Percentiles rank a stretch among this genome's conserved stretches.
Conservation (phyloP, 352 stramenopile genomes). For the Globisporangium cystogenes region DNA sequence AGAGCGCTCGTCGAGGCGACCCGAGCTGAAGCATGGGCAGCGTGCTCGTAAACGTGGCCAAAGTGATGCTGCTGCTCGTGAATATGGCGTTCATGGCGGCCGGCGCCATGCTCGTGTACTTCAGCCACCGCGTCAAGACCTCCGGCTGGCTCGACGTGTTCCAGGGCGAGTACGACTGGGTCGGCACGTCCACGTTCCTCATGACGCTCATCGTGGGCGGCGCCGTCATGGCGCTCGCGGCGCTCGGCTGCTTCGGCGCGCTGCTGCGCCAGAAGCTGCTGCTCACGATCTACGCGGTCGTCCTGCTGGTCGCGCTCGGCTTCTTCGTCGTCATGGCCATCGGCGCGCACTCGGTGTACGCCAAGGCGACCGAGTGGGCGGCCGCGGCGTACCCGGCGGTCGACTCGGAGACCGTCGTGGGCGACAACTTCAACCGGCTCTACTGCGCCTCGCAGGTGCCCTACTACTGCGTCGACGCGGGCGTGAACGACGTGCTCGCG, state of each 20-base stretch:
- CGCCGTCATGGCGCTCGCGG: constrained; percentile 56
- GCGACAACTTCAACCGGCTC: constrained; percentile 69
- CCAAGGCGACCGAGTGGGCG: constrained; percentile 47
- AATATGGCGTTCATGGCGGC: constrained; percentile 83
- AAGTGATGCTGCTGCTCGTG: constrained; percentile 73
- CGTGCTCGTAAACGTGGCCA: constrained; percentile 62
- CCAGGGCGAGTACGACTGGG: constrained; percentile 59
- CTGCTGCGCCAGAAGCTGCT: constrained; percentile 63
- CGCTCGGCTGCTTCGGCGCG: constrained; percentile 68
- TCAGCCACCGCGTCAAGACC: constrained; percentile 59
- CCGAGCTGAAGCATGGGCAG: constrained; percentile 28
- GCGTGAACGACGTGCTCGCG: constrained; percentile 34
- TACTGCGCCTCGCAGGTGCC: constrained; percentile 79
- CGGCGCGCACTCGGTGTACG: constrained; percentile 45
- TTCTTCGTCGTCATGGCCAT: constrained; percentile 68
- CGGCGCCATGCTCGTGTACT: constrained; percentile 76
- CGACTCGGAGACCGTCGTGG: constrained; percentile 39
- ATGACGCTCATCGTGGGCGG: constrained; percentile 65
- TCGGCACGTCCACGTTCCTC: constrained; percentile 54
- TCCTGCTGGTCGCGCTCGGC: constrained; percentile 50
- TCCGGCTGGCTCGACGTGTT: constrained; percentile 75
- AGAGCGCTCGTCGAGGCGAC: too few species aligned
- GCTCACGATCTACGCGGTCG: constrained; percentile 58
- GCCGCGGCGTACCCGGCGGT: constrained; percentile 37
- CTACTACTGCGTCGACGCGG: constrained; percentile 64